phyloP scores from a whole-genome alignment of 805 yeast genomes.

The Saccharomycopsis sp. region DNA sequence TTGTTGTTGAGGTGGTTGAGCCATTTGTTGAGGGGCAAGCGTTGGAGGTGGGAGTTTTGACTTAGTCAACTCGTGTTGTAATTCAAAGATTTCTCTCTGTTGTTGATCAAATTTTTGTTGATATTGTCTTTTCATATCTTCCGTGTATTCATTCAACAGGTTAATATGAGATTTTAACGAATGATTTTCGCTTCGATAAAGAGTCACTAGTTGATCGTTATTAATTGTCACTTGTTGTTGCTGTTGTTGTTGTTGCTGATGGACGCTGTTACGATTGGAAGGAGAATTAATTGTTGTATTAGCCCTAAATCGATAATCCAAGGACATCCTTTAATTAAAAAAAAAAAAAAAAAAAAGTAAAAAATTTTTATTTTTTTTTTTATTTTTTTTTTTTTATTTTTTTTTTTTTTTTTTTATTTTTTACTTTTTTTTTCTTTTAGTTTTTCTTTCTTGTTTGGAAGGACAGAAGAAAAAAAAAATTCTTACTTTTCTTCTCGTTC shows the following conservation, averaged over 20 bases:
- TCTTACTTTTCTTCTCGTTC: not conserved
- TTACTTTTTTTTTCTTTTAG: conserved; percentile 2
- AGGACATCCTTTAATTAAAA: not conserved
- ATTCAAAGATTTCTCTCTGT: not conserved
- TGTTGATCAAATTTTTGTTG: conserved; percentile 10
- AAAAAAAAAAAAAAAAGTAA: not conserved
- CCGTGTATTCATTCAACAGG: conserved; percentile 3
- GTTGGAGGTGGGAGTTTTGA: no score
- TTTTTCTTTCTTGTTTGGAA: not conserved
- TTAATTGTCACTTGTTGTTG: no score
- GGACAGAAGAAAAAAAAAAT: not conserved
- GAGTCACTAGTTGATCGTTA: not conserved
- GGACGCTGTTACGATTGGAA: no score
- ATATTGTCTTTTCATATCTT: conserved; percentile 1
- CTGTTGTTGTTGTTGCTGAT: no score
- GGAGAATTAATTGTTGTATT: no score
- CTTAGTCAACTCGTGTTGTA: conserved; percentile 2
- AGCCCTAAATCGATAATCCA: not conserved
- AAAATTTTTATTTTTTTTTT: not conserved
- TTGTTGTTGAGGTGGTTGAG: not conserved
- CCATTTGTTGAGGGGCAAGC: no score
- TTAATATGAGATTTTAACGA: conserved; percentile 1
- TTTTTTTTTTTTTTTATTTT: not conserved
- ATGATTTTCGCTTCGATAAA: conserved; percentile 2
- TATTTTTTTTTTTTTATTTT: not conserved